Evolutionary conservation across 306 rosid species (phyloP).

Genomic region (Cercis canadensis): DNA sequence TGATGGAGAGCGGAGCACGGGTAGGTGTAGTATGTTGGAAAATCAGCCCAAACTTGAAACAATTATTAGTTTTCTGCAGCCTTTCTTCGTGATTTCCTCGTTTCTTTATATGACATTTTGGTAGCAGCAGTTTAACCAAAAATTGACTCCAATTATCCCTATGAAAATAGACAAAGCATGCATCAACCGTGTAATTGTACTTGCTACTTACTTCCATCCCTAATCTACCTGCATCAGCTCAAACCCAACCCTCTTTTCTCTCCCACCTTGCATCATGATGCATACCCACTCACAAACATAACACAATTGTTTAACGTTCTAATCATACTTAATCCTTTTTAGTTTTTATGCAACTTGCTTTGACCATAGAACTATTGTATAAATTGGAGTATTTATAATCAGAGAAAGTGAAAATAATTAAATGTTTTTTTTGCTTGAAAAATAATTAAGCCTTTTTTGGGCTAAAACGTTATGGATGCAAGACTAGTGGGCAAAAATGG

Average conservation of each 20-base stretch:
- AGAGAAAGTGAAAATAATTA: too few relatives aligned
- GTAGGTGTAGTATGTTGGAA: neutral
- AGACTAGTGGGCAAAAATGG: too few relatives aligned
- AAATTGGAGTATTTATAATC: too few relatives aligned
- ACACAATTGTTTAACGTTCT: neutral
- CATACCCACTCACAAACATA: neutral
- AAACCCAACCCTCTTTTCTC: neutral
- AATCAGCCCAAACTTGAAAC: conserved; percentile 11
- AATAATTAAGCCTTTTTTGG: too few relatives aligned
- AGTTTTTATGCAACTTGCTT: neutral
- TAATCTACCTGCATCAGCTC: too few relatives aligned
- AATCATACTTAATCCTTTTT: neutral
- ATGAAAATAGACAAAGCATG: neutral
- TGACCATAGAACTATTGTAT: neutral
- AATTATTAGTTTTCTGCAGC: conserved; percentile 35
- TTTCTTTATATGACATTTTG: neutral
- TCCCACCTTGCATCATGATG: conserved; percentile 29
- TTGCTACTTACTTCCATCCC: too few relatives aligned
- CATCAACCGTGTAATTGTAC: conserved; percentile 21
- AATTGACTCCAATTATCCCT: neutral
- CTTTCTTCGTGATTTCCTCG: conserved; percentile 1
- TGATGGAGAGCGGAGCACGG: neutral
- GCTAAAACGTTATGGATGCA: too few relatives aligned
- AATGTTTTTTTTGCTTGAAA: too few relatives aligned
- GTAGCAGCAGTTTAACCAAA: neutral